These are phyloP conservation scores for Populus hybrid DNA, from an alignment of 441 rosid genomes.

Conservation along the genomic window DNA sequence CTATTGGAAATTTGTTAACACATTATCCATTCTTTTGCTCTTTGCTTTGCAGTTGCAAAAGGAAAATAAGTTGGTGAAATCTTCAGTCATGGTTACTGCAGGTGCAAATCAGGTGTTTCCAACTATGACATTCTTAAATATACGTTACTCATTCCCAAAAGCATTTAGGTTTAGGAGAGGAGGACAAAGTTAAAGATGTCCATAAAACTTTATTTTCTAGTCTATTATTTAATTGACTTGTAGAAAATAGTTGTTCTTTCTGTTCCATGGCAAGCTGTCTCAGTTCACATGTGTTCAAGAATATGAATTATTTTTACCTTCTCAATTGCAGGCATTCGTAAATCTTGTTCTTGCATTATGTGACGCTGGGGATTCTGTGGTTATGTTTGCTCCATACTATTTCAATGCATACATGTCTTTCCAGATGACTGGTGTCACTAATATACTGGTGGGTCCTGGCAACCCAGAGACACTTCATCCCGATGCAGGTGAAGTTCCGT, in stretches of 20 bases:
- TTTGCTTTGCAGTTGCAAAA: conserved; percentile 48
- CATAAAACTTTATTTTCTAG: background rate
- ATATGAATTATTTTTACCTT: conserved; percentile 12
- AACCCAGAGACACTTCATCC: conserved; percentile 73
- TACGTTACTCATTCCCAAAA: conserved; percentile 9
- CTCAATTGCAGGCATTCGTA: conserved; percentile 79
- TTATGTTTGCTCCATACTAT: conserved; percentile 98
- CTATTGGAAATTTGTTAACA: background rate
- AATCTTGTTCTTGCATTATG: conserved; percentile 86
- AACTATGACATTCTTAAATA: background rate
- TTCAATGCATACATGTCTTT: conserved; percentile 98
- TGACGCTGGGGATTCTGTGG: conserved; percentile 88
- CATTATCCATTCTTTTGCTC: background rate
- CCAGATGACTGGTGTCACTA: conserved; percentile 97
- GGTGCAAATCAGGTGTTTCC: conserved; percentile 92
- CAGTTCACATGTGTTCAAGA: background rate
- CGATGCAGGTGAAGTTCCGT: conserved; percentile 66
- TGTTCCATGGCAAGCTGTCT: conserved; percentile 8
- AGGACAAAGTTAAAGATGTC: background rate
- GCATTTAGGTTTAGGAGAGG: background rate
- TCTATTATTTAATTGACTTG: conserved; percentile 4
- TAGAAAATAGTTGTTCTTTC: conserved; percentile 3
- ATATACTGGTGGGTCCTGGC: conserved; percentile 86
- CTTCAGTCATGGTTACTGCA: conserved; percentile 94
- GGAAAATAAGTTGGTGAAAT: conserved; percentile 77